phyloP scores from a whole-genome alignment of 2,329 filamentous ascomycete species.

The Gliomastix tumulicola region DNA sequence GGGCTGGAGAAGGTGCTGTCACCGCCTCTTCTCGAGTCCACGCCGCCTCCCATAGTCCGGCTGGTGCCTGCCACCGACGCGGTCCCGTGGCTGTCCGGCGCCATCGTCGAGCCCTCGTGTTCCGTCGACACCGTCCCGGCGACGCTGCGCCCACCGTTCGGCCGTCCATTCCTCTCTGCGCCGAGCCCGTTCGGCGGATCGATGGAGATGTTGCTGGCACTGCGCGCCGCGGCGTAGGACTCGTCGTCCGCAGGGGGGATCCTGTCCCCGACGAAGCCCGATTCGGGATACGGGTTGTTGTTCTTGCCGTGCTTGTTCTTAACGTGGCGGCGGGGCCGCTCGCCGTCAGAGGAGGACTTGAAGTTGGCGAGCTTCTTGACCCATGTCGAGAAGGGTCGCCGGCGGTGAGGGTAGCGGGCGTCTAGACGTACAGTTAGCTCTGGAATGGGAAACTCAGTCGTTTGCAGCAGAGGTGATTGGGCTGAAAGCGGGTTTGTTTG shows the following conservation, averaged over 20 bases:
- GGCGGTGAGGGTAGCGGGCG: conserved; percentile 60
- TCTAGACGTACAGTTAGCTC: no score
- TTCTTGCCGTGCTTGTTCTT: conserved; percentile 55
- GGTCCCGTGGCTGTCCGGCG: conserved; percentile 64
- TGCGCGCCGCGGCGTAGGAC: conserved; percentile 51
- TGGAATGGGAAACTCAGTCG: no score
- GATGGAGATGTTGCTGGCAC: conserved; percentile 45
- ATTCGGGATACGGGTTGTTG: conserved; percentile 91
- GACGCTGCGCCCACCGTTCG: conserved; percentile 37
- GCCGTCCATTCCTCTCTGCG: background rate
- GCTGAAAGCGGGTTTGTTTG: no score
- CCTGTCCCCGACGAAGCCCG: conserved; percentile 49
- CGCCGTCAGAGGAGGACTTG: conserved; percentile 63
- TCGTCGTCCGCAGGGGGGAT: conserved; percentile 19
- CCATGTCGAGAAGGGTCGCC: conserved; percentile 85
- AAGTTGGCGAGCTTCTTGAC: conserved; percentile 90
- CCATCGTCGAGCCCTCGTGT: conserved; percentile 64
- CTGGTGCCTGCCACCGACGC: conserved; percentile 67
- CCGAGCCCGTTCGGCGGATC: conserved; percentile 23
- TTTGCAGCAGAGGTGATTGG: no score
- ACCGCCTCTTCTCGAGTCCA: conserved; percentile 63
- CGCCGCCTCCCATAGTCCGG: conserved; percentile 58
- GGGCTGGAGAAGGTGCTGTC: conserved; percentile 78
- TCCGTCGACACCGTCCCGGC: conserved; percentile 82
- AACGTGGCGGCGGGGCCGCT: conserved; percentile 30